phyloP scores from a whole-genome alignment of 345 rosid genomes.

The Erodium maritimum region DNA sequence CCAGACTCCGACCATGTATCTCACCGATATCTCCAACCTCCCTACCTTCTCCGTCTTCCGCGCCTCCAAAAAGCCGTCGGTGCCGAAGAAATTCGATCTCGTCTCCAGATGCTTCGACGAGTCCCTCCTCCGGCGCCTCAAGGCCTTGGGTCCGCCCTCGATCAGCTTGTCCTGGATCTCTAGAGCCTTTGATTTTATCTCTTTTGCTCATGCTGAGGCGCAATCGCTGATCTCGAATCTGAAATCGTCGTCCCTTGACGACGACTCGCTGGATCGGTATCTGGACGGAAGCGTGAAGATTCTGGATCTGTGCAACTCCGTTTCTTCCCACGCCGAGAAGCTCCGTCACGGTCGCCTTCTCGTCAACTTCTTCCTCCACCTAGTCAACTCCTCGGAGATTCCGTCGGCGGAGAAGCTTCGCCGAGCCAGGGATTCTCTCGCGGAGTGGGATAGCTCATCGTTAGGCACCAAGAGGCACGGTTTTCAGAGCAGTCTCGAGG shows the following conservation, averaged over 20 bases:
- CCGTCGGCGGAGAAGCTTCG: conserved; percentile 1
- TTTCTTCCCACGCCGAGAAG: neutral
- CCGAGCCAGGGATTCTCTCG: conserved; percentile 2
- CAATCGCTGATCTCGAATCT: conserved; percentile 3
- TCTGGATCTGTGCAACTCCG: conserved; percentile 4
- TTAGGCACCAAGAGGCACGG: conserved; percentile 1
- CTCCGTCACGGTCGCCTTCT: conserved; percentile 2
- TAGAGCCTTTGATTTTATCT: neutral
- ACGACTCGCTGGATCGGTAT: neutral
- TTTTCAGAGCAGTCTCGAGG: neutral
- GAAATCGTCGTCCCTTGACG: neutral
- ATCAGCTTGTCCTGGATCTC: conserved; percentile 8
- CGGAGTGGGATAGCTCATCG: neutral
- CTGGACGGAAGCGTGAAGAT: conserved; percentile 3
- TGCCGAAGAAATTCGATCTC: conserved; percentile 1
- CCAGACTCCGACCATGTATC: neutral
- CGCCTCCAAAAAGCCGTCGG: too few species aligned
- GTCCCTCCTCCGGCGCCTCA: conserved; percentile 4
- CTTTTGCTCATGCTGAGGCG: conserved; percentile 6
- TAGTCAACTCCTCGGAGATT: neutral
- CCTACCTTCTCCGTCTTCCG: conserved; percentile 10
- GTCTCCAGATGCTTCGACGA: conserved; percentile 7
- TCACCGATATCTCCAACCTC: conserved; percentile 3
- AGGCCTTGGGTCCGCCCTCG: conserved; percentile 3
- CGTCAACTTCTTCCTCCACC: conserved; percentile 5